Evolutionary conservation across 106 monocot species (phyloP), one percentile per base, ranked within the genome.

Genomic region (Vanilla planifolia): DNA sequence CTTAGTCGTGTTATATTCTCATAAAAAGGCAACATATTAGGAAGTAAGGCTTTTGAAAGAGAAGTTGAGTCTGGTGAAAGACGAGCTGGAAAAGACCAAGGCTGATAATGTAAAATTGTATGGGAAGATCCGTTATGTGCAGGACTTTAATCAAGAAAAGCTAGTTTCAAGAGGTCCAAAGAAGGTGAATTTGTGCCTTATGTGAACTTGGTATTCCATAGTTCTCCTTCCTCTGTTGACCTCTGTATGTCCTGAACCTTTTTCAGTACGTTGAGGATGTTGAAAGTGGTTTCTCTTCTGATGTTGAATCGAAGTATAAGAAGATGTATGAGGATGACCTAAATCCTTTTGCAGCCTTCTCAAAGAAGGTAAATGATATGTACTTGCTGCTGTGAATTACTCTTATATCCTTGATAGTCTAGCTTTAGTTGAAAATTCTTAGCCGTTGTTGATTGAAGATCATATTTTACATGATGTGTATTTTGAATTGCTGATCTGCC

Each of bases 261-360:
- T n/a, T 51, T 39, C 75, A 96, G 96, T 79, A 84, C 79, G 76
- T 80, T 47, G 90, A 96, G 81, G 96, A 96, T 79, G 11, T 96
- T 74, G 96, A 96, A 84, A 87, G 83, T 81, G 96, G 90, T 51
- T 91, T 70, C 27, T 70, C 69, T 61, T 96, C 96, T 34, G 96
- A 96, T 72, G 81, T 96, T 43, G 96, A 96, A 66, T 81, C 96
- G 11, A 96, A 96, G 72, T 96, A 96, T 71, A 96, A 87, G 62
- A 96, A 96, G 74, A 90, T 96, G 29, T 96, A 96, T 48, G 96
- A 96, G 74, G 90, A 96, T 68, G 96, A 87, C 52, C 90, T 96
- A 79, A 96, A 96, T 72, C 96, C 96, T 55, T 96, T 96, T 79
- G 91, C 96, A 76, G 90, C 96, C 77, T 96, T 96, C 75, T 96